These are phyloP conservation scores for Penicillium sp. DNA, from an alignment of 2,329 filamentous ascomycete genomes.

Conservation along the genomic window DNA sequence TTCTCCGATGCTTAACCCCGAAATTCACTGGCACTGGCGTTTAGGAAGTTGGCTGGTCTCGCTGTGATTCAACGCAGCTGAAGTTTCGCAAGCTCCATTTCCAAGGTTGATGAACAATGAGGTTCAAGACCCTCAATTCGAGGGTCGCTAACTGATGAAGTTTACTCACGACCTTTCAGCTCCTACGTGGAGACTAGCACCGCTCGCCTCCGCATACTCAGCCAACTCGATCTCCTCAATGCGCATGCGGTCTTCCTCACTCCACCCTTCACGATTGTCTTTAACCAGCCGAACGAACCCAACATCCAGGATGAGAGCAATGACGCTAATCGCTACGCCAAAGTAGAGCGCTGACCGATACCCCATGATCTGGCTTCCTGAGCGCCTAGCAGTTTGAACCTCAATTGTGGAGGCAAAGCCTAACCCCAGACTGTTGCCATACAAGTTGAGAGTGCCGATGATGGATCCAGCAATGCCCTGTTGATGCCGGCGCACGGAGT, in stretches of 20 bases:
- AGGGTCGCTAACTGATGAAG: neutral
- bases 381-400: slow-evolving; percentile 24
- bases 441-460: slow-evolving; percentile 50
- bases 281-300: slow-evolving; percentile 36
- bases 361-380: slow-evolving; percentile 24
- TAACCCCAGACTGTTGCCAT: slow-evolving; percentile 47
- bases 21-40: neutral
- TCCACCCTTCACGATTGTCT: slow-evolving; percentile 38
- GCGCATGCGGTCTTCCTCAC: slow-evolving; percentile 19
- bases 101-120: neutral
- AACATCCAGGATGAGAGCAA: slow-evolving; percentile 34
- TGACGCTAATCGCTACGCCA: slow-evolving; percentile 32
- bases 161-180: neutral
- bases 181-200: slow-evolving; percentile 4
- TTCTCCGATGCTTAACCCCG: neutral
- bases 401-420: slow-evolving; percentile 50
- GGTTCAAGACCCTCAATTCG: too few relatives aligned
- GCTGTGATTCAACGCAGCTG: neutral
- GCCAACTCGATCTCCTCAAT: slow-evolving; percentile 18
- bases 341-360: slow-evolving; percentile 38
- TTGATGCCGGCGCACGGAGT: slow-evolving; percentile 50
- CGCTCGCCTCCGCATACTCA: slow-evolving; percentile 11
- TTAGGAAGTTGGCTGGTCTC: neutral
- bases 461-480: slow-evolving; percentile 56
- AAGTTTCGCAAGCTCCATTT: neutral